Conservation (phyloP, 2,329 filamentous ascomycete species). For the Emericellopsis cladophorae region DNA sequence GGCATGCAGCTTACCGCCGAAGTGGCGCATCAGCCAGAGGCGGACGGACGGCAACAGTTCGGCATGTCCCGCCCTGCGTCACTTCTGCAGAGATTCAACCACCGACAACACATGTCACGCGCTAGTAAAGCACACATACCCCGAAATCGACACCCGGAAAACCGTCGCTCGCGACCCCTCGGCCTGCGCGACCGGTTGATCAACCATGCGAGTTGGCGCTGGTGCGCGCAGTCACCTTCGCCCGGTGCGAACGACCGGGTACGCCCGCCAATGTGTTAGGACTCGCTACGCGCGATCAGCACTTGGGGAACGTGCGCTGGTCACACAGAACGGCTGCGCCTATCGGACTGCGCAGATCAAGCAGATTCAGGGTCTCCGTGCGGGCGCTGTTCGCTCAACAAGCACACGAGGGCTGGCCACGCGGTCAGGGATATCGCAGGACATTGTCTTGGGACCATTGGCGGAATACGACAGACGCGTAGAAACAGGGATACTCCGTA, state of each 20-base stretch:
- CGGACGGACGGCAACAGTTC: too few species aligned
- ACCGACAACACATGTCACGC: background rate
- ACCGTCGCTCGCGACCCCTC: background rate
- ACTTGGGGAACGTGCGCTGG: background rate
- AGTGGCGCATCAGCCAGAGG: too few species aligned
- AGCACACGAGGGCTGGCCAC: constrained; percentile 1
- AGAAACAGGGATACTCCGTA: constrained; percentile 55
- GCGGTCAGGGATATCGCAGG: background rate
- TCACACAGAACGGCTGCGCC: background rate
- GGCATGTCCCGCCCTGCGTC: background rate
- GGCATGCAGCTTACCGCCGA: too few species aligned
- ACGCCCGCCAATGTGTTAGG: background rate
- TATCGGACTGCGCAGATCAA: background rate
- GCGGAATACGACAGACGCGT: constrained; percentile 83
- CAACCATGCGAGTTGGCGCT: background rate
- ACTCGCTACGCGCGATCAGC: background rate
- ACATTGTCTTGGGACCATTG: constrained; percentile 51
- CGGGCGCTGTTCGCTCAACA: background rate
- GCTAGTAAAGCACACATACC: too few species aligned
- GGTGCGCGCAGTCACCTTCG: background rate
- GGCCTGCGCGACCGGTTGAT: background rate
- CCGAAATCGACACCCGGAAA: background rate
- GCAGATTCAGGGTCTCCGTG: background rate
- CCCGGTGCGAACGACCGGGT: background rate
- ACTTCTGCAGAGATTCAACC: background rate